Percentiles rank a stretch among this genome's conserved stretches.
phyloP scores from a whole-genome alignment of 768 basidiomycete genomes.

The Galerina sulciceps region DNA sequence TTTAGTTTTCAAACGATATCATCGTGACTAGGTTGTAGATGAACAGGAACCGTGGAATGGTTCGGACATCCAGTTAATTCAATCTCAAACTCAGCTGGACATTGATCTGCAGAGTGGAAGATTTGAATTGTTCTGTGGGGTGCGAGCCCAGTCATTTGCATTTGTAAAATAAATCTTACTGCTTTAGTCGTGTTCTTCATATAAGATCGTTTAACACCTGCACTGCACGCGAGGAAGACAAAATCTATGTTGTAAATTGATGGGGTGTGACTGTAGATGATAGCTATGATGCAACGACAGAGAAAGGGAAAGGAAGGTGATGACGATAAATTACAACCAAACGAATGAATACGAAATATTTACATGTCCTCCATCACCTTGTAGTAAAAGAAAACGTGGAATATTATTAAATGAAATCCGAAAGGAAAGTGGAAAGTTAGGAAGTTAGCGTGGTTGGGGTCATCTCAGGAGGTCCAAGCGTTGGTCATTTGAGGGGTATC shows the following conservation, averaged over 20 bases:
- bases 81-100: too few relatives aligned
- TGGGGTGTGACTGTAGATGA: constrained; percentile 16
- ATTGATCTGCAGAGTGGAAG: too few relatives aligned
- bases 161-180: too few relatives aligned
- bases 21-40: too few relatives aligned
- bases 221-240: too few relatives aligned
- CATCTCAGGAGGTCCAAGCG: constrained; percentile 61
- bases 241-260: background rate
- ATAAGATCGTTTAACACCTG: too few relatives aligned
- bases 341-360: constrained; percentile 17
- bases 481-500: constrained; percentile 82
- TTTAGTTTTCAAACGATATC: constrained; percentile 28
- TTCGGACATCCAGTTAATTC: too few relatives aligned
- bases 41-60: too few relatives aligned
- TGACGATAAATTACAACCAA: constrained; percentile 26
- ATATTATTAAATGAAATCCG: constrained; percentile 14
- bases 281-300: constrained; percentile 18
- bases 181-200: too few relatives aligned
- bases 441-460: constrained; percentile 7
- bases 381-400: constrained; percentile 21
- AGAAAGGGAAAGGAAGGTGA: constrained; percentile 9
- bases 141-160: too few relatives aligned
- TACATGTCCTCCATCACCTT: constrained; percentile 25
- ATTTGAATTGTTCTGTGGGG: too few relatives aligned
- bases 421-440: constrained; percentile 10